phyloP scores from a whole-genome alignment of 495 filamentous ascomycete genomes.

The Bombardia bombarda region DNA sequence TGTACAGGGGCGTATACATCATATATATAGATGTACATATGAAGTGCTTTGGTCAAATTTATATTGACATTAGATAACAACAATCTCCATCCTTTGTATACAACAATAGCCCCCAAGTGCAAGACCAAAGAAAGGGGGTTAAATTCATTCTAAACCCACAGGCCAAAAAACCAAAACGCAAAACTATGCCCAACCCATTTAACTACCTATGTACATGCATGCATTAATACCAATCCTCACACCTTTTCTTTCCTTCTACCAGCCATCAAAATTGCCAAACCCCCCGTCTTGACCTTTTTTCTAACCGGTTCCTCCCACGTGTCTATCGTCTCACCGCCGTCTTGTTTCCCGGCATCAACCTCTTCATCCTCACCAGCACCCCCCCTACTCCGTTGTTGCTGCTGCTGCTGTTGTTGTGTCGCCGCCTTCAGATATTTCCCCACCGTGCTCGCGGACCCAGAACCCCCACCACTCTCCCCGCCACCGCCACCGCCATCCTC shows the following conservation, averaged over 20 bases:
- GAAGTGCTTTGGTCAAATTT: too few relatives aligned
- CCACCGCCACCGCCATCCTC: conserved; percentile 19
- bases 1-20: too few relatives aligned
- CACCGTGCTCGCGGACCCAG: conserved; percentile 49
- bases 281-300: conserved; percentile 80
- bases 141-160: too few relatives aligned
- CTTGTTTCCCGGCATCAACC: conserved; percentile 37
- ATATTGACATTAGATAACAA: too few relatives aligned
- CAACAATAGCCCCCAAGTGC: too few relatives aligned
- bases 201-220: neutral
- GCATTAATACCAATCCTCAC: neutral
- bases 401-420: neutral
- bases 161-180: too few relatives aligned
- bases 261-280: conserved; percentile 89
- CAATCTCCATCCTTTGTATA: too few relatives aligned
- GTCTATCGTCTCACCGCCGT: conserved; percentile 45
- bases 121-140: too few relatives aligned
- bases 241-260: conserved; percentile 39
- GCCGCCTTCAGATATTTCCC: conserved; percentile 62
- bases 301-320: conserved; percentile 51
- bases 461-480: neutral
- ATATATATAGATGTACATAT: too few relatives aligned
- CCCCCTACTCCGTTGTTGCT: neutral
- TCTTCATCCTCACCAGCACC: conserved; percentile 17
- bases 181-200: neutral